Percentiles rank a stretch among this genome's conserved stretches.
Evolutionary conservation across 306 rosid species (phyloP).

Genomic region (Cotoneaster glaucophyllus): DNA sequence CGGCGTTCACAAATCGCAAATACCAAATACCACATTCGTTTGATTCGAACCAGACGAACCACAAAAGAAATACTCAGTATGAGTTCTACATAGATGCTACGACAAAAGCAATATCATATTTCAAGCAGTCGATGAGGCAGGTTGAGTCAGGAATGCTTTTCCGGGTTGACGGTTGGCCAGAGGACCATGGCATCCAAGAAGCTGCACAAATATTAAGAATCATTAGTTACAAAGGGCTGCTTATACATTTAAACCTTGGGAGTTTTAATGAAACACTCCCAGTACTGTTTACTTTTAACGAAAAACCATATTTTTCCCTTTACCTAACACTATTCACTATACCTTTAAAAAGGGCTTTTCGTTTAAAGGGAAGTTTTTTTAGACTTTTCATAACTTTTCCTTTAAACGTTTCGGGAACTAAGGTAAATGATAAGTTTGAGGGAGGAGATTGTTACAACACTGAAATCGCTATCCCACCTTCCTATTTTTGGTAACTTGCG

Average conservation of each 20-base stretch:
- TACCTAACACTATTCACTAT: no score
- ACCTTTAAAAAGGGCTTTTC: no score
- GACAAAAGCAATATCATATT: background rate
- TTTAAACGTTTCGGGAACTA: no score
- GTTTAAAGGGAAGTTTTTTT: no score
- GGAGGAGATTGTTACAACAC: background rate
- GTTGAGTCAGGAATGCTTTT: slow-evolving; percentile 32
- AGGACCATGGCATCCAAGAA: slow-evolving; percentile 76
- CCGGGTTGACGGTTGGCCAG: slow-evolving; percentile 55
- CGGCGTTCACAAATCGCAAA: background rate
- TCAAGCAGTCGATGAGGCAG: slow-evolving; percentile 13
- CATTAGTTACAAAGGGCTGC: background rate
- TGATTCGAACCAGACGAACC: background rate
- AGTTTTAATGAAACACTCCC: no score
- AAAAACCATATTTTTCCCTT: no score
- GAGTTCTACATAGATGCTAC: background rate
- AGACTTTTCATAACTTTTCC: no score
- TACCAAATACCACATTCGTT: background rate
- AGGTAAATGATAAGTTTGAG: no score
- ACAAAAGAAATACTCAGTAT: background rate
- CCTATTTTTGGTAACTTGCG: background rate
- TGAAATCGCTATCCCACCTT: background rate
- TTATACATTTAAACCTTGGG: background rate
- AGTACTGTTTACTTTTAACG: no score
- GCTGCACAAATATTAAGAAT: slow-evolving; percentile 32